Evolutionary conservation across 2,329 filamentous ascomycete species (phyloP), one percentile per base, ranked within the genome.

Genomic region (Colletotrichum phormii): DNA sequence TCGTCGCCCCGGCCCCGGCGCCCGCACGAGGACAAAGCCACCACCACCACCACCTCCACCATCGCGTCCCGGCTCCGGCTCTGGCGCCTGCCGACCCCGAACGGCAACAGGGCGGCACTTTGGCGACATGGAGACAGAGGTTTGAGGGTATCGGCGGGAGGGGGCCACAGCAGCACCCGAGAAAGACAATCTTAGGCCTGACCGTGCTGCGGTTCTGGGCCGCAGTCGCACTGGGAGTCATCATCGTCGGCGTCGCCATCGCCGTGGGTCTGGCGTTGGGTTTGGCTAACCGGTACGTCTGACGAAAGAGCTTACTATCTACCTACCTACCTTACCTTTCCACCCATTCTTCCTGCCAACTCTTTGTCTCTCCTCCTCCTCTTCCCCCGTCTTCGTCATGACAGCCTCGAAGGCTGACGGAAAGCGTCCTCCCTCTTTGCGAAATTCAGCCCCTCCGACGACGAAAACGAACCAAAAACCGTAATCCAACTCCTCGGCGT

Each of bases 231-330:
- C 51, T 71, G 68, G 67, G 67, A 42, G 49, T 73, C 54, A 60
- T 63, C 22, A 72, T 73, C 26, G 63, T 73, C 33, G 62, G 67
- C 51, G 71, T 72, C 15, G 71, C 71, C 57, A 73, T 73, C 29
- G 71, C 62, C 58, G 68, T 72, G 49, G 71, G 71, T n/a, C 59
- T 73, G 63, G 71, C 37, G 62, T 53, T 73, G 57, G 71, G 71
- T 13, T 55, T 73, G 62, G 68, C 71, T 62, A 72, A 72, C 68
- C 62, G 68, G 58, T 72, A 72, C 62, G 71, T 73, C 61, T 73
- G 71, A 73, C 55, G 29, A 57, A 24, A 26, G 64, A 57, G 33
- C 46, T 61, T 46, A 53, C 62, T 42, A 26, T 72, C 55, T 61
- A 42, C 42, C 15, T 61, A 42, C 42, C 15, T 22, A n/a, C 42